Conservation (phyloP, 345 rosid genomes). For the Populus deltoides region DNA sequence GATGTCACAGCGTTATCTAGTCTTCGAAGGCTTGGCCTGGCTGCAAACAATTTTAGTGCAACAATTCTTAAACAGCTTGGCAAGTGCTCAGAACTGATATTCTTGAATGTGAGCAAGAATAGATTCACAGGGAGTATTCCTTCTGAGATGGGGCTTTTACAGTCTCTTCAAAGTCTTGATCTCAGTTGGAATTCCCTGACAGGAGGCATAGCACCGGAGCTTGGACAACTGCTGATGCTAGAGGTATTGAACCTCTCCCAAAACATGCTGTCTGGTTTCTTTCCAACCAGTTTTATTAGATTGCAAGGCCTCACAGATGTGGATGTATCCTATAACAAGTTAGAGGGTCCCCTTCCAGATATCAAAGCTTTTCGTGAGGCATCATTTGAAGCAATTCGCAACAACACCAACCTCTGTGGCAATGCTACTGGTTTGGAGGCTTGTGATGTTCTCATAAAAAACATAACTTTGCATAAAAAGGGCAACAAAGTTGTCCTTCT, state of each 20-base stretch:
- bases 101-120: constrained; percentile 3
- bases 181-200: constrained; percentile 14
- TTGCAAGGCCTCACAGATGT: constrained; percentile 5
- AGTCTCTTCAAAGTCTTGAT: constrained; percentile 8
- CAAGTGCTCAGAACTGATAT: not conserved
- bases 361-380: constrained; percentile 16
- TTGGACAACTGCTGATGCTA: not conserved
- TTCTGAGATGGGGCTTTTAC: not conserved
- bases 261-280: constrained; percentile 4
- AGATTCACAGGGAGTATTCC: not conserved
- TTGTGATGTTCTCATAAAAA: not conserved
- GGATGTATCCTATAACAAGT: constrained; percentile 15
- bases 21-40: not conserved
- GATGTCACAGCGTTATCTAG: not conserved
- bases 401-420: constrained; percentile 18
- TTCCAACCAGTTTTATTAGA: not conserved
- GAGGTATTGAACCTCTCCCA: constrained; percentile 3
- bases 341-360: constrained; percentile 15
- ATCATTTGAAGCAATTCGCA: constrained; percentile 9
- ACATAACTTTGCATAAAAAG: not conserved
- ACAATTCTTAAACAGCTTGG: not conserved
- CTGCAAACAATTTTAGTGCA: not conserved
- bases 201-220: not conserved
- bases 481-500: not conserved
- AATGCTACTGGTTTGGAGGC: constrained; percentile 9